phyloP scores from a whole-genome alignment of 345 rosid genomes.

The Brassica incana region DNA sequence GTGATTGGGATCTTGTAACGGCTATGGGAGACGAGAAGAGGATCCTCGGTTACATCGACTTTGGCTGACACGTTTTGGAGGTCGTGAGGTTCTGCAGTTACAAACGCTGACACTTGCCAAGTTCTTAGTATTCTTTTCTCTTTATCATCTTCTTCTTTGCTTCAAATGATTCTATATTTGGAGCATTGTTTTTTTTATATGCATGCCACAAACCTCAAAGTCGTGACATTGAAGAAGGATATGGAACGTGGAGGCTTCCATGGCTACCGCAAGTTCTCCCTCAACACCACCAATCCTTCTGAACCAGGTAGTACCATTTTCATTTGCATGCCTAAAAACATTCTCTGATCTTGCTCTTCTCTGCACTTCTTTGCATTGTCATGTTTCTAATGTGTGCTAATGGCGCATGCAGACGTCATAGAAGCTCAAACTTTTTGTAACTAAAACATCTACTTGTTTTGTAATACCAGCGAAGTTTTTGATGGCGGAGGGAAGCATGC shows the following conservation, averaged over 20 bases:
- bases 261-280: slow-evolving; percentile 58
- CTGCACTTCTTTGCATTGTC: neutral
- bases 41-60: slow-evolving; percentile 58
- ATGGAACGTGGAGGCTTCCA: slow-evolving; percentile 69
- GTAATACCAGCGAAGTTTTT: slow-evolving; percentile 21
- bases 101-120: slow-evolving; percentile 41
- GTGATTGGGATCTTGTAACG: slow-evolving; percentile 35
- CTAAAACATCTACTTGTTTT: neutral
- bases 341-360: neutral
- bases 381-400: neutral
- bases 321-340: slow-evolving; percentile 19
- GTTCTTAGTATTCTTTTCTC: neutral
- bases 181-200: slow-evolving; percentile 8
- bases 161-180: slow-evolving; percentile 16
- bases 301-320: slow-evolving; percentile 38
- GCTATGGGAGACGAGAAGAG: slow-evolving; percentile 25
- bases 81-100: slow-evolving; percentile 26
- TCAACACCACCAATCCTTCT: slow-evolving; percentile 41
- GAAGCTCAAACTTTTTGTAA: neutral
- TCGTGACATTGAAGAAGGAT: slow-evolving; percentile 20
- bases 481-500: slow-evolving; percentile 40
- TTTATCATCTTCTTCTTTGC: neutral
- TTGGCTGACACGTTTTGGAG: slow-evolving; percentile 31
- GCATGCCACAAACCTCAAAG: slow-evolving; percentile 12
- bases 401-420: slow-evolving; percentile 31